A percentile compares a stretch with the other conserved stretches of the same genome.
phyloP scores from a whole-genome alignment of 2,329 filamentous ascomycete genomes.

The Teratosphaeria nubilosa region DNA sequence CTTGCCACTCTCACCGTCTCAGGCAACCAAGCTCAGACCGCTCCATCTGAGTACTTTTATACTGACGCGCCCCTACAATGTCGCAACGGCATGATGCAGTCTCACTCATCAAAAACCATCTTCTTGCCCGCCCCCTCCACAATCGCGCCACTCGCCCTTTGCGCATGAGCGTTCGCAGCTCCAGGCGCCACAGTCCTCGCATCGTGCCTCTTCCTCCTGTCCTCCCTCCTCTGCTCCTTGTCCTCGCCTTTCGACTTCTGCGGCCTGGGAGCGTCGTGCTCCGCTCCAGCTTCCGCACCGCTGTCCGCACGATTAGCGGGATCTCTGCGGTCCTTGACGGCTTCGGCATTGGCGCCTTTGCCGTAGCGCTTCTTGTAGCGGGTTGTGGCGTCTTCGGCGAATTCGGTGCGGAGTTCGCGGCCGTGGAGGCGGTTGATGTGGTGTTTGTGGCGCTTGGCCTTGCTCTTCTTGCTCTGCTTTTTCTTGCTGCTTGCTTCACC shows the following conservation, averaged over 20 bases:
- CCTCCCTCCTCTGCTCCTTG: conserved; percentile 22
- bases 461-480: conserved; percentile 30
- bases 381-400: conserved; percentile 80
- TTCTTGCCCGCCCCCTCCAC: conserved; percentile 72
- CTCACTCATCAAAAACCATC: conserved; percentile 57
- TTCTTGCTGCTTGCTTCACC: conserved; percentile 24
- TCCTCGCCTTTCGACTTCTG: conserved; percentile 4
- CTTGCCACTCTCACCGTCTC: no score
- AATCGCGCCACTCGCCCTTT: conserved; percentile 66
- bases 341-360: conserved; percentile 25
- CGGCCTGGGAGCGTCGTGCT: not conserved
- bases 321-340: conserved; percentile 3
- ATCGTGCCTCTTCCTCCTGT: conserved; percentile 31
- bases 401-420: conserved; percentile 75
- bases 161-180: conserved; percentile 36
- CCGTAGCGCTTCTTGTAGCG: conserved; percentile 92
- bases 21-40: not conserved
- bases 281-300: not conserved
- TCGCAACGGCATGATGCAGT: not conserved
- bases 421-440: conserved; percentile 80
- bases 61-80: not conserved
- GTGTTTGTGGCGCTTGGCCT: conserved; percentile 49
- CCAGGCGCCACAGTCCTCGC: conserved; percentile 36
- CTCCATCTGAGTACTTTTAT: no score
- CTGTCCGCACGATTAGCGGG: not conserved